These are phyloP conservation scores for Fraxinus quadrangulata DNA, from an alignment of 257 asterid species.

Conservation along the genomic window DNA sequence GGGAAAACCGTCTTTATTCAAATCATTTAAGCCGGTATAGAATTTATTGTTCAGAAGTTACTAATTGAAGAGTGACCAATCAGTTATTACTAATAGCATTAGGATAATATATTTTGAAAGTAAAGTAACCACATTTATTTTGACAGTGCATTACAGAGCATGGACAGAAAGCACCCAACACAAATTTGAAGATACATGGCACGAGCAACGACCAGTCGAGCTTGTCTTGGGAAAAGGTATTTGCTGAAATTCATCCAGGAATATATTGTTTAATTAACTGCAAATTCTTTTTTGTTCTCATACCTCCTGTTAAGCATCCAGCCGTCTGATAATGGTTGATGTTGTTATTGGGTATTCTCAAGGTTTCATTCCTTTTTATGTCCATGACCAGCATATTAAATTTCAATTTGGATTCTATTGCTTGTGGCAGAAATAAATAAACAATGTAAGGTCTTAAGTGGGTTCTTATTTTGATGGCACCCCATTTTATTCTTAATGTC, in stretches of 20 bases:
- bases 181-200: constrained; percentile 98
- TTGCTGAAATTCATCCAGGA: constrained; percentile 18
- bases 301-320: constrained; percentile 12
- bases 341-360: neutral
- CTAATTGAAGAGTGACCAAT: neutral
- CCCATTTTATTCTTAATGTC: no score
- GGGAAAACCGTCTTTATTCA: neutral
- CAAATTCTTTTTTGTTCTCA: constrained; percentile 1
- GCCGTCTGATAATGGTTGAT: neutral
- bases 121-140: constrained; percentile 19
- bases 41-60: neutral
- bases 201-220: constrained; percentile 90
- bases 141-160: constrained; percentile 86
- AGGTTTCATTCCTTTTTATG: neutral
- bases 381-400: constrained; percentile 1
- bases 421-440: constrained; percentile 7
- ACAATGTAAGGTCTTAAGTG: neutral
- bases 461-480: neutral
- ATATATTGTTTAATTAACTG: constrained; percentile 10
- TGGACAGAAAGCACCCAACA: constrained; percentile 89
- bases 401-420: constrained; percentile 3
- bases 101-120: neutral
- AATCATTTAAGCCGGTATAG: neutral
- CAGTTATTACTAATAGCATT: neutral
- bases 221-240: constrained; percentile 89